Evolutionary conservation across 371 early-diverging fungal genomes (phyloP).

Genomic region (Syncephalastrum contaminatum): DNA sequence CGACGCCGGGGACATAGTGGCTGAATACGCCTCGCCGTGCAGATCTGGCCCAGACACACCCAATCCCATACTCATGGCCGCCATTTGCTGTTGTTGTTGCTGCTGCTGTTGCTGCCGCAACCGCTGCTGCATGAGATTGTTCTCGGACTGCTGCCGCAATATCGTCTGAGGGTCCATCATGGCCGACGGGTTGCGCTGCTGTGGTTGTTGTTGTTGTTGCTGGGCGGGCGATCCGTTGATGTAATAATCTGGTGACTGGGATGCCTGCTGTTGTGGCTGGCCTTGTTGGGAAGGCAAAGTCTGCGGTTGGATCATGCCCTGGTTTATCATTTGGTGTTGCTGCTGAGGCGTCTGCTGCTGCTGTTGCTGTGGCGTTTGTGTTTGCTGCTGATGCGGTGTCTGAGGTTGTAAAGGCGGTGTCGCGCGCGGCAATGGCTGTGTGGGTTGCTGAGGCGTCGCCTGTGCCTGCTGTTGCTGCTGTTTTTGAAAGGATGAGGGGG

Average conservation of each 20-base stretch:
- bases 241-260: background rate
- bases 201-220: constrained; percentile 9
- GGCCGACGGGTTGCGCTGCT: constrained; percentile 9
- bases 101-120: constrained; percentile 6
- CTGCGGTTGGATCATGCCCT: constrained; percentile 5
- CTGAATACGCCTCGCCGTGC: constrained; percentile 3
- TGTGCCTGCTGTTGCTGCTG: constrained; percentile 5
- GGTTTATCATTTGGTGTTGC: constrained; percentile 6
- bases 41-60: constrained; percentile 10
- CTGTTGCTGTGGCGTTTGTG: constrained; percentile 12
- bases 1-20: constrained; percentile 19
- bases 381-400: constrained; percentile 13
- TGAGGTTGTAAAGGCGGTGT: constrained; percentile 15
- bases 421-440: background rate
- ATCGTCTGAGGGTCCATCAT: constrained; percentile 15
- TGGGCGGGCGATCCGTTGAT: no score
- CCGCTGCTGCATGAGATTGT: constrained; percentile 11
- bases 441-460: background rate
- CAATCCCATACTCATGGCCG: constrained; percentile 21
- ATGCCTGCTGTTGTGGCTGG: background rate
- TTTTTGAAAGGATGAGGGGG: no score
- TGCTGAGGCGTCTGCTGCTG: constrained; percentile 3
- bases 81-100: constrained; percentile 9
- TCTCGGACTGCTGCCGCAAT: constrained; percentile 2
- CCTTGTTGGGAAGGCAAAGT: constrained; percentile 4